Base-by-base conservation (phyloP, 495 filamentous ascomycete genomes). In the Annulohypoxylon moriforme region DNA sequence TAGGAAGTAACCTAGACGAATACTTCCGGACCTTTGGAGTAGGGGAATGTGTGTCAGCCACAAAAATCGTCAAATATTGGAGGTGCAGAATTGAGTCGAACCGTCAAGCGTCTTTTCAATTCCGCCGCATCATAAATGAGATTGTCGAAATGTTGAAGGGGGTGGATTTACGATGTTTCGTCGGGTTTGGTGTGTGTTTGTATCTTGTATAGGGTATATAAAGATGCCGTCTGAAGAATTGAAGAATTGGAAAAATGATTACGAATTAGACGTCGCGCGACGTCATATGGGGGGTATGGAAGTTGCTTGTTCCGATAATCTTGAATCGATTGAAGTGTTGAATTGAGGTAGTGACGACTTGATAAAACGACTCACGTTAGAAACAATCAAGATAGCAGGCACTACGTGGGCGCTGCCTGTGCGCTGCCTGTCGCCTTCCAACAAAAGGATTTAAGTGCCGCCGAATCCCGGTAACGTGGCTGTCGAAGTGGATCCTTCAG, bases 41-140 rank as follows among this genome's bases (percentile, higher is more conserved):
- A 56, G 68, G 73, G 67, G 29, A 73, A 44, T 55, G 55, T 38
- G 67, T 72, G 78, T 80, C 67, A 80, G 78, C 72, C 62, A 71
- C 67, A 60, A 67, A 67, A 42, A 55, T 58, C 59, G 33, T 56
- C 20, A 66, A 46, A 5, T 50, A 55, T 52, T 68, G 33, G 36
- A 73, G 68, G 62, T 69, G 68, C 74, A 79, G 82, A 76, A 81
- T 80, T 80, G 81, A 82, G 79, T 77, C 84, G 82, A 85, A 85
- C 81, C 79, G 78, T 80, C 66, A 77, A 76, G 61, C 68, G 65
- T 68, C 59, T 75, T 57, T 77, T 78, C 74, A 81, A 78, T 76
- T 64, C 68, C 60, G 68, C 62, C 62, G 65, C 71, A 76, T 76
- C 24, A 67, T 56, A 70, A 47, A 66, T 73, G 18, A 65, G 66